Percentiles rank a stretch among this genome's conserved stretches.
Evolutionary conservation across 2,329 filamentous ascomycete species (phyloP).

Genomic region (Penicillium sp.): DNA sequence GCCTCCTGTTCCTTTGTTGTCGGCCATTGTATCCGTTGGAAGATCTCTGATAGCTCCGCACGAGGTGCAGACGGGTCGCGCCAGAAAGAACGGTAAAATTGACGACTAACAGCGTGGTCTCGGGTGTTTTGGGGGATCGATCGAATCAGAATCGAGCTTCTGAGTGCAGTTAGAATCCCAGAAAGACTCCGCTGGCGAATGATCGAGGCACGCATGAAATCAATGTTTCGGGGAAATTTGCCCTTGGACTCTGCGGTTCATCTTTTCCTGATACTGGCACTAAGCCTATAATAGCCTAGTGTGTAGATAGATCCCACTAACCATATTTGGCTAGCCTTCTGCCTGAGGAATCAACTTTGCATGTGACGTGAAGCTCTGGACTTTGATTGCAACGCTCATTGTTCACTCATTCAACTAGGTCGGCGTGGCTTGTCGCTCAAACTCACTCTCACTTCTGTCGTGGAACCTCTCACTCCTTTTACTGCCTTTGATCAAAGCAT

Average conservation of each 20-base stretch:
- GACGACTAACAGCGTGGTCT: not conserved
- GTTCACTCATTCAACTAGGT: constrained; percentile 6
- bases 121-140: not conserved
- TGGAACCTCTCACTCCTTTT: constrained; percentile 3
- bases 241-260: not conserved
- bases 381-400: constrained; percentile 1
- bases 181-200: constrained; percentile 16
- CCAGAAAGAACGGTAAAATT: not conserved
- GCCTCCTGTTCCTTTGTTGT: constrained; percentile 32
- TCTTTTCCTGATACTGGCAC: constrained; percentile 5
- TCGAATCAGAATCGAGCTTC: not conserved
- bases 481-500: not conserved
- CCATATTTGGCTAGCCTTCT: not conserved
- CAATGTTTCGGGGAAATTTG: constrained; percentile 9
- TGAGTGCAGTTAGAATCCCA: constrained; percentile 4
- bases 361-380: constrained; percentile 11
- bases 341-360: constrained; percentile 12
- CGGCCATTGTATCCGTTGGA: constrained; percentile 30
- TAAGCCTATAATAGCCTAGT: constrained; percentile 7
- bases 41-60: constrained; percentile 16
- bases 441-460: not conserved
- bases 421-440: constrained; percentile 5
- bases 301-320: not conserved
- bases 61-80: constrained; percentile 4
- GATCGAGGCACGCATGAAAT: constrained; percentile 14